Evolutionary conservation across 208 protist species (phyloP).

Genomic region (Acanthamoeba royreba): DNA sequence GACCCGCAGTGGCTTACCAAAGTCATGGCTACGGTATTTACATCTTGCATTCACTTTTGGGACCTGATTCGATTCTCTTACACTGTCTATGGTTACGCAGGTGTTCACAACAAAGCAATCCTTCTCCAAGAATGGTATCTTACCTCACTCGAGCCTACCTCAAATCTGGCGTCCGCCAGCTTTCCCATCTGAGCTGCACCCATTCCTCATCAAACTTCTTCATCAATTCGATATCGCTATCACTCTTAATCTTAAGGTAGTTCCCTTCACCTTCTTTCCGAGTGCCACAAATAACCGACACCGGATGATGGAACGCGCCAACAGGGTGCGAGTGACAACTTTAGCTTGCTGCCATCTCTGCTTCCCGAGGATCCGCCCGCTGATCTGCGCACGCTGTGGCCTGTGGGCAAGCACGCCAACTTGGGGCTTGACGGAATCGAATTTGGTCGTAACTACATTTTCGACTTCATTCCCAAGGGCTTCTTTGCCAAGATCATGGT

Average conservation of each 20-base stretch:
- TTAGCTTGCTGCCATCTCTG: constrained; percentile 2
- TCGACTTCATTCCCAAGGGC: constrained; percentile 64
- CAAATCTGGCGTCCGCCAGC: not conserved
- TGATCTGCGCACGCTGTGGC: not conserved
- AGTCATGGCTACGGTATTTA: constrained; percentile 58
- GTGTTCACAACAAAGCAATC: constrained; percentile 53
- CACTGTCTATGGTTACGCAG: not conserved
- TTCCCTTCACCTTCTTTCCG: not conserved
- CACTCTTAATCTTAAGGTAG: constrained; percentile 45
- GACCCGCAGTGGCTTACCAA: constrained; percentile 60
- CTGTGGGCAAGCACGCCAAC: not conserved
- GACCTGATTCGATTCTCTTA: no score
- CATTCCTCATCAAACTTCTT: constrained; percentile 1
- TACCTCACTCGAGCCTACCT: not conserved
- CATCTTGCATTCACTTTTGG: not conserved
- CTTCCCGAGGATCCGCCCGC: not conserved
- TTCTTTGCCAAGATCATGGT: constrained; percentile 69
- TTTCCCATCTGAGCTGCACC: constrained; percentile 4
- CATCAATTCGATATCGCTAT: constrained; percentile 46
- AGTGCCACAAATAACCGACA: no score
- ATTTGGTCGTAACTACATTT: constrained; percentile 50
- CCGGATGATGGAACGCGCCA: not conserved
- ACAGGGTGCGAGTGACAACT: not conserved
- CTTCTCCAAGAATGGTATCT: constrained; percentile 37
- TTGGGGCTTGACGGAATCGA: not conserved